Conservation (phyloP, 345 rosid genomes). For the Lumnitzera littorea region DNA sequence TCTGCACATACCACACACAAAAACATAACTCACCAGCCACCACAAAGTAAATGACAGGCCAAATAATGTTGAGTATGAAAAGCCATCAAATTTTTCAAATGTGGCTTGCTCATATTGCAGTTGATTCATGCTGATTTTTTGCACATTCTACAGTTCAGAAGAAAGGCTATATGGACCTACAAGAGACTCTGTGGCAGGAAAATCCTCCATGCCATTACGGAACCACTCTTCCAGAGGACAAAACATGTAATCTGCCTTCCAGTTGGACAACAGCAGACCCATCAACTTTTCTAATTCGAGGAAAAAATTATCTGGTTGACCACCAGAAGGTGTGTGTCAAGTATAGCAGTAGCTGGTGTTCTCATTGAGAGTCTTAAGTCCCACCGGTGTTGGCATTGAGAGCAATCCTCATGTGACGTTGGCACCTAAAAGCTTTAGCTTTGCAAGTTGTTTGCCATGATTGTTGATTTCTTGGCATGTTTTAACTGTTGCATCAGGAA, state of each 20-base stretch:
- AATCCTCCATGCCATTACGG: conserved; percentile 55
- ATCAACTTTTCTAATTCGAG: conserved; percentile 78
- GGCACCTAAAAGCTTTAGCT: neutral
- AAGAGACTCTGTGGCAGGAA: conserved; percentile 60
- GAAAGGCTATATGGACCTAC: conserved; percentile 85
- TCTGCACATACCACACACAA: no score
- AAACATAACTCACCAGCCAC: no score
- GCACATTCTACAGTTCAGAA: conserved; percentile 54
- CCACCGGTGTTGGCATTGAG: no score
- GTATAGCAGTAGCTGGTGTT: no score
- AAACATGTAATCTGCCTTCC: conserved; percentile 47
- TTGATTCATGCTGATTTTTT: no score
- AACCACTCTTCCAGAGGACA: conserved; percentile 75
- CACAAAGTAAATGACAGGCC: no score
- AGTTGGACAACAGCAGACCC: conserved; percentile 84
- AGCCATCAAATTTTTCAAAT: no score
- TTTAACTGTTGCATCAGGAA: neutral
- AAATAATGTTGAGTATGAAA: neutral
- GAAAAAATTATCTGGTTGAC: conserved; percentile 71
- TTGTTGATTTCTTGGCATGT: no score
- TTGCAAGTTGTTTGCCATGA: neutral
- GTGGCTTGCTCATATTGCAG: no score
- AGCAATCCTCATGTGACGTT: no score
- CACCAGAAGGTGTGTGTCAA: conserved; percentile 53
- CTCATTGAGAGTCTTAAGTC: no score